Evolutionary conservation across 495 filamentous ascomycete species (phyloP).

Genomic region (Talaromyces adpressus): DNA sequence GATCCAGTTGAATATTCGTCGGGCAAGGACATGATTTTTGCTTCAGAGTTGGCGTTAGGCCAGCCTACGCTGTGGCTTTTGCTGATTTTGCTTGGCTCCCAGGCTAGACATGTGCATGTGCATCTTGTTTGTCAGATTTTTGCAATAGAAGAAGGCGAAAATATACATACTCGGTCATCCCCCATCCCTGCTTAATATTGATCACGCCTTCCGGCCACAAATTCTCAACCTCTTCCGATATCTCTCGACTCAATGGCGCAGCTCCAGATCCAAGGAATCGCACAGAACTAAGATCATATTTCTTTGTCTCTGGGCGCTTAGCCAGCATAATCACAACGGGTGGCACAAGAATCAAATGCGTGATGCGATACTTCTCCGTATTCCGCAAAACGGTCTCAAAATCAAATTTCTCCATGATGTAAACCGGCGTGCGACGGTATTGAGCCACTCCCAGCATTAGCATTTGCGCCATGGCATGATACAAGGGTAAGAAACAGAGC

Average conservation of each 20-base stretch:
- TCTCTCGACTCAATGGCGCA: slow-evolving; percentile 26
- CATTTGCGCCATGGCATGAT: slow-evolving; percentile 35
- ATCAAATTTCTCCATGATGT: slow-evolving; percentile 43
- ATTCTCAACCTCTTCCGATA: slow-evolving; percentile 34
- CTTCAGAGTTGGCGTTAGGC: slow-evolving; percentile 16
- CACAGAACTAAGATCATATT: slow-evolving; percentile 38
- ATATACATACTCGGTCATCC: slow-evolving; percentile 33
- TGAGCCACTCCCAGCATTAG: slow-evolving; percentile 22
- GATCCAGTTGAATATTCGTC: slow-evolving; percentile 9
- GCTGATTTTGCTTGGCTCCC: slow-evolving; percentile 42
- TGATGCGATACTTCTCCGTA: slow-evolving; percentile 37
- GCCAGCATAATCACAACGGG: slow-evolving; percentile 42
- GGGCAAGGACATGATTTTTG: slow-evolving; percentile 15
- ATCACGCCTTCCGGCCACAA: slow-evolving; percentile 47
- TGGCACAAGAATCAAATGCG: slow-evolving; percentile 35
- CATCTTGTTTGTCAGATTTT: slow-evolving; percentile 25
- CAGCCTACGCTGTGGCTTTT: slow-evolving; percentile 15
- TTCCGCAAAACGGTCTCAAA: slow-evolving; percentile 33
- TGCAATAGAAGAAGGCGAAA: neutral
- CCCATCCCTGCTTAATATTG: slow-evolving; percentile 43
- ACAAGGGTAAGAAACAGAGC: slow-evolving; percentile 39
- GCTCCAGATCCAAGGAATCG: slow-evolving; percentile 24
- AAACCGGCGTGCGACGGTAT: slow-evolving; percentile 22
- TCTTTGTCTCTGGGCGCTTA: slow-evolving; percentile 30
- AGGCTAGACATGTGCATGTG: slow-evolving; percentile 58